A percentile compares a stretch with the other conserved stretches of the same genome.
Conservation (phyloP, 1,284 basidiomycete species). For the Leccinum pachyderme region DNA sequence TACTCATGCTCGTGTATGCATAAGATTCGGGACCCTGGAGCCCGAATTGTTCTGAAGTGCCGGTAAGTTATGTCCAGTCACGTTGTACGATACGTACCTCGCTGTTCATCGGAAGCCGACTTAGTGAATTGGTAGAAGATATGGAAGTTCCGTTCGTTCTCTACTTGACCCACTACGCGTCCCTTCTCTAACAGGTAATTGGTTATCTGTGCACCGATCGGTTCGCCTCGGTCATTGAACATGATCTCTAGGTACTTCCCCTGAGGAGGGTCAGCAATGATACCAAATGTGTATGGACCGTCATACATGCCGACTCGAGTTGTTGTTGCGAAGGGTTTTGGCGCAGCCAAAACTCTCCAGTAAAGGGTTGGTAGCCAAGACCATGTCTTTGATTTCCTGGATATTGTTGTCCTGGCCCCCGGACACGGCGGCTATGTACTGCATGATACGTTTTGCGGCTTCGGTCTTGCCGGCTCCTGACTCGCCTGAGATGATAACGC, state of each 20-base stretch:
- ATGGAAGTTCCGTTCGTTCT: conserved; percentile 97
- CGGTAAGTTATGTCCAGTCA: conserved; percentile 14
- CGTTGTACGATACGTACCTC: conserved; percentile 50
- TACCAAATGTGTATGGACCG: conserved; percentile 1
- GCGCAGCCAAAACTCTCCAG: conserved; percentile 99
- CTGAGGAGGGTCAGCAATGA: conserved; percentile 39
- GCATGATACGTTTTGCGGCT: conserved; percentile 98
- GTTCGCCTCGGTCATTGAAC: conserved; percentile 93
- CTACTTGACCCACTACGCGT: conserved; percentile 95
- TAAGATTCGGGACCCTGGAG: conserved; percentile 98
- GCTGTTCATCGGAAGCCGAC: conserved; percentile 84
- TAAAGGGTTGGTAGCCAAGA: conserved; percentile 97
- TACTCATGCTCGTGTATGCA: conserved; percentile 88
- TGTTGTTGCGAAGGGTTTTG: conserved; percentile 98
- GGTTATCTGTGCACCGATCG: conserved; percentile 97
- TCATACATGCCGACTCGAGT: conserved; percentile 95
- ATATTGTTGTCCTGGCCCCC: conserved; percentile 84
- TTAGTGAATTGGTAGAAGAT: conserved; percentile 99
- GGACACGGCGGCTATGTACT: conserved; percentile 98
- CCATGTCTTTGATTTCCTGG: conserved; percentile 99
- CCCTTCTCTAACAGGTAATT: conserved; percentile 98
- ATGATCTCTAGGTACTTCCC: conserved; percentile 99
- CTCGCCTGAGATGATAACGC: conserved; percentile 99
- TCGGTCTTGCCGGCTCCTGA: conserved; percentile 98
- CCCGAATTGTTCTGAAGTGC: conserved; percentile 79